Base-by-base conservation (phyloP, 208 protist genomes). In the Trypanosoma avium region DNA sequence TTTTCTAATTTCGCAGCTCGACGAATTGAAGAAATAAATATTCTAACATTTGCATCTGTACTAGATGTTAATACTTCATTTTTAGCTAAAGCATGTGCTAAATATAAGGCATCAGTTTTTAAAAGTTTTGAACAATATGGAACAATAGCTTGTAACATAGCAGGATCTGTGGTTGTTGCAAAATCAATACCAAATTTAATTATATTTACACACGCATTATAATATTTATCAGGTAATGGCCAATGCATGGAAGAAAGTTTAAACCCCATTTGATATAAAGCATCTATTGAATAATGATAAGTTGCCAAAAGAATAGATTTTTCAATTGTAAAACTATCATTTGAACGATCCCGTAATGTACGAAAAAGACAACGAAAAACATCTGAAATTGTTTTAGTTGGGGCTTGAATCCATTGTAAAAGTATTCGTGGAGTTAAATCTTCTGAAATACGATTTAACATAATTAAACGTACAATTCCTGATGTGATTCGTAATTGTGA, bases 181-280 rank as follows among this genome's bases (percentile, higher is more conserved):
- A 93, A 93, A 26, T 86, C 63, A 3, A 86, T 76, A 21, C 81
- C 90, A 61, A 88, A 89, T 35, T 67, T 82, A 15, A 93, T 78
- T 49, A 96, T 74, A 22, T 61, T 61, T 10, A 84, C 78, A 36
- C 73, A 80, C 35, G 76, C 75, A 17, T 64, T 27, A 70, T 92
- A 91, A 52, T 80, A 86, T 32, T 86, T 86, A 53, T 96, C 90
- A 24, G 76, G 81, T 30, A 70, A 50, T 52, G 73, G 57, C 64
- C 92, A 96, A 59, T 96, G 90, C 52, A 96, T 64, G 0, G 87
- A 91, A 6, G 90, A 79, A 0, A 96, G 73, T 64, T 91, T 92
- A 40, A 71, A 21, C 27, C 90, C 87, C 6, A 81, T 75, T 50
- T 87, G 83, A 60, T 75, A 84, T 17, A 96, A 75, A 6, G 73